phyloP scores from a whole-genome alignment of 2,329 filamentous ascomycete species.

The Aspergillus floridensis region DNA sequence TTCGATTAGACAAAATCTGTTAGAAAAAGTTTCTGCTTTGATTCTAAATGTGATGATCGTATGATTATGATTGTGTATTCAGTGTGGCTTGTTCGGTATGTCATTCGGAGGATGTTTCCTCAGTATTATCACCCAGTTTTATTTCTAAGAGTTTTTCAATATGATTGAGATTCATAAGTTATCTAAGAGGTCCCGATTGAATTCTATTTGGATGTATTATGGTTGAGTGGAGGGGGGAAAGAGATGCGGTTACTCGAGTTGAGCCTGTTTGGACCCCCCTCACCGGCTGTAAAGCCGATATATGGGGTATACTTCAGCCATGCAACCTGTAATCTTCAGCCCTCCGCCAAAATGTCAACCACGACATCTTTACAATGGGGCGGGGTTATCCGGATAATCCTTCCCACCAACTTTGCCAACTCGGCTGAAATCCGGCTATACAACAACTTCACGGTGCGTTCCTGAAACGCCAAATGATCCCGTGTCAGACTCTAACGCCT shows the following conservation, averaged over 20 bases:
- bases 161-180: too few relatives aligned
- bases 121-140: too few relatives aligned
- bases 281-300: too few relatives aligned
- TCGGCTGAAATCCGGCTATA: slow-evolving; percentile 2
- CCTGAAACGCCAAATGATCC: background rate
- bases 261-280: too few relatives aligned
- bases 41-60: background rate
- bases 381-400: background rate
- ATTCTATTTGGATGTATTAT: too few relatives aligned
- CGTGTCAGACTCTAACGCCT: slow-evolving; percentile 1
- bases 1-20: slow-evolving; percentile 24
- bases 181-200: too few relatives aligned
- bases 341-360: too few relatives aligned
- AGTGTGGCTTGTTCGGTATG: too few relatives aligned
- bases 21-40: slow-evolving; percentile 23
- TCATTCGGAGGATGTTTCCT: too few relatives aligned
- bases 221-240: too few relatives aligned
- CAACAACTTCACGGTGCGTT: background rate
- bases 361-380: background rate
- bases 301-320: background rate
- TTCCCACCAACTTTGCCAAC: background rate
- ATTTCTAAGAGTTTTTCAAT: too few relatives aligned
- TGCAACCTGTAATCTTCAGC: background rate
- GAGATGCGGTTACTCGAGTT: too few relatives aligned
- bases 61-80: background rate